Percentiles rank a stretch among this genome's conserved stretches.
Conservation (phyloP, 2,329 filamentous ascomycete species). For the Neonectria punicea region DNA sequence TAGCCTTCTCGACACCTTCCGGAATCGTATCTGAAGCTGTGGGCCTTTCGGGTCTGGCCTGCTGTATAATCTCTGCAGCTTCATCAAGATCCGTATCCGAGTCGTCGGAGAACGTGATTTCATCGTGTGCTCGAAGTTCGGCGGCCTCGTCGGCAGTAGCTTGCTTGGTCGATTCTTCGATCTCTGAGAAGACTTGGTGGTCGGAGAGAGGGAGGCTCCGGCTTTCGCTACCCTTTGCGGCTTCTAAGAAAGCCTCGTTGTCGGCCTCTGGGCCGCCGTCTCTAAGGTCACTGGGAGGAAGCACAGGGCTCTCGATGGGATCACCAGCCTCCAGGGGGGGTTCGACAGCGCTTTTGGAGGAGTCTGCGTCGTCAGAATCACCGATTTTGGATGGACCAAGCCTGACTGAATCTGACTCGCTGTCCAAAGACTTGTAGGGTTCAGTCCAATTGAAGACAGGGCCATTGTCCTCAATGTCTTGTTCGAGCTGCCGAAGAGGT, state of each 20-base stretch:
- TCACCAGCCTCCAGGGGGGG: neutral
- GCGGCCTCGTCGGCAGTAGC: neutral
- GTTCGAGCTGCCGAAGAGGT: neutral
- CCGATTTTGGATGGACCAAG: neutral
- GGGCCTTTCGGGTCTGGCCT: neutral
- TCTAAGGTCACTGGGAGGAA: constrained; percentile 14
- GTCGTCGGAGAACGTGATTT: neutral
- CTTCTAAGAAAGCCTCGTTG: neutral
- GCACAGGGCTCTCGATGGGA: constrained; percentile 9
- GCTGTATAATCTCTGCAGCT: neutral
- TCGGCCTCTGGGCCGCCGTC: constrained; percentile 8
- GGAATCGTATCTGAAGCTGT: neutral
- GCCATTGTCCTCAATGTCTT: neutral
- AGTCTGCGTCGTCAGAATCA: neutral
- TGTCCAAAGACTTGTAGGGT: neutral
- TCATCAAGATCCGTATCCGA: constrained; percentile 1
- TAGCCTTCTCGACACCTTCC: neutral
- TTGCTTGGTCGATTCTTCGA: neutral
- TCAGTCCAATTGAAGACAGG: neutral
- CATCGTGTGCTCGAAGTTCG: neutral
- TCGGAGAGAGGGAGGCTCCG: neutral
- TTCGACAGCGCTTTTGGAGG: neutral
- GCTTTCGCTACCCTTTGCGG: neutral
- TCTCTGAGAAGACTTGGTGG: neutral
- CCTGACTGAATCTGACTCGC: constrained; percentile 2